phyloP scores from a whole-genome alignment of 106 monocot species.

The Narthecium ossifragum region DNA sequence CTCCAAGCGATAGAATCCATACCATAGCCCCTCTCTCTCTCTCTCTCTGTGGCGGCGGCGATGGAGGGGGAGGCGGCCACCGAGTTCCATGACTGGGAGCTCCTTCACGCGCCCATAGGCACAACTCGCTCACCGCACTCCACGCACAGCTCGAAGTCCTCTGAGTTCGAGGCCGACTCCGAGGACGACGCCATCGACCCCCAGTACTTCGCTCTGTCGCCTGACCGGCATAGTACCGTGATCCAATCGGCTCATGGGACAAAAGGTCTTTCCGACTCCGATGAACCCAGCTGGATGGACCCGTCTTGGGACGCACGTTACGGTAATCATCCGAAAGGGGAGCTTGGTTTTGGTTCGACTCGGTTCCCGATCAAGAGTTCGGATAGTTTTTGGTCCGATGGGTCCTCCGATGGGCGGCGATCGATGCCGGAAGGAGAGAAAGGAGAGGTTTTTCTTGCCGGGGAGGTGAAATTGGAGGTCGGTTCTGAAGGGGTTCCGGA shows the following conservation, averaged over 20 bases:
- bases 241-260: neutral
- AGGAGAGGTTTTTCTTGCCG: neutral
- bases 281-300: slow-evolving; percentile 30
- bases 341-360: no score
- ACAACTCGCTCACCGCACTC: neutral
- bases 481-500: slow-evolving; percentile 2
- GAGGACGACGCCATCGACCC: neutral
- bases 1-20: no score
- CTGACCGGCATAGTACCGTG: neutral
- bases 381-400: slow-evolving; percentile 10
- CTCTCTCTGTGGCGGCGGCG: no score
- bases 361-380: neutral
- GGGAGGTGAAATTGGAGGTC: neutral
- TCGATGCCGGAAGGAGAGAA: neutral
- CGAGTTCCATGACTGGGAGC: neutral
- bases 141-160: neutral
- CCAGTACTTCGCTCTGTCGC: neutral
- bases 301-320: neutral
- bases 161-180: neutral
- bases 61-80: no score
- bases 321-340: neutral
- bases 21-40: no score
- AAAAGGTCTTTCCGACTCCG: no score
- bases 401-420: neutral
- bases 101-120: neutral